phyloP scores from a whole-genome alignment of 805 yeast species.

The Kurtzmaniella fragi region DNA sequence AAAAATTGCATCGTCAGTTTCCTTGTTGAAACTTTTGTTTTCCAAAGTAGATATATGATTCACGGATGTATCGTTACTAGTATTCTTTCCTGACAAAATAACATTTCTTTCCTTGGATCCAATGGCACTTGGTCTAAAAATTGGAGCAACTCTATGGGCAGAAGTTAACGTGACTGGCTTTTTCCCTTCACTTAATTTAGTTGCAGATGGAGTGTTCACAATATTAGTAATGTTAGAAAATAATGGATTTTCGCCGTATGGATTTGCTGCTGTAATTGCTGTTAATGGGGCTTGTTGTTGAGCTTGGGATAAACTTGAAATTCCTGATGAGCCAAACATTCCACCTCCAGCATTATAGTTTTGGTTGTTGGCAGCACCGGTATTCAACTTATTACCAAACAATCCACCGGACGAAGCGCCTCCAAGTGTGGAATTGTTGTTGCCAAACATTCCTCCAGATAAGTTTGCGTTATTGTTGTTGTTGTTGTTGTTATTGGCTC shows the following conservation, averaged over 20 bases:
- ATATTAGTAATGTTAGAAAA: conserved; percentile 40
- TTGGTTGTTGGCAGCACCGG: conserved; percentile 9
- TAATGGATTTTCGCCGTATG: conserved; percentile 76
- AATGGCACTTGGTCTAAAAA: conserved; percentile 23
- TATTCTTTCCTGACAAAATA: background rate
- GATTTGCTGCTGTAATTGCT: conserved; percentile 41
- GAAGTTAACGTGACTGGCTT: conserved; percentile 56
- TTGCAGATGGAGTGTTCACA: conserved; percentile 20
- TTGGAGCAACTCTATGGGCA: conserved; percentile 61
- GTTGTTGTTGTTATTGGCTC: conserved; percentile 8
- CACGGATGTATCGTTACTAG: background rate
- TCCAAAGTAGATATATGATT: conserved; percentile 6
- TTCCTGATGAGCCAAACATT: conserved; percentile 18
- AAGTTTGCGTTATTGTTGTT: conserved; percentile 16
- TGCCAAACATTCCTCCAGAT: conserved; percentile 43
- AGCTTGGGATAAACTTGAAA: conserved; percentile 21
- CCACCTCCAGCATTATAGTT: conserved; percentile 7
- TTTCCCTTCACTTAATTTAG: conserved; percentile 31
- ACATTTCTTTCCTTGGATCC: conserved; percentile 7
- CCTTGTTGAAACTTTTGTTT: conserved; percentile 27
- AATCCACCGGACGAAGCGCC: conserved; percentile 20
- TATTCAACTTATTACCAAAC: conserved; percentile 19
- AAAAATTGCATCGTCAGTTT: conserved; percentile 64
- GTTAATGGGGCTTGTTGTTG: conserved; percentile 19
- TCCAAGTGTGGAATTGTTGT: conserved; percentile 16